Conservation (phyloP, 2,329 filamentous ascomycete species). For the Pseudogymnoascus sp. region DNA sequence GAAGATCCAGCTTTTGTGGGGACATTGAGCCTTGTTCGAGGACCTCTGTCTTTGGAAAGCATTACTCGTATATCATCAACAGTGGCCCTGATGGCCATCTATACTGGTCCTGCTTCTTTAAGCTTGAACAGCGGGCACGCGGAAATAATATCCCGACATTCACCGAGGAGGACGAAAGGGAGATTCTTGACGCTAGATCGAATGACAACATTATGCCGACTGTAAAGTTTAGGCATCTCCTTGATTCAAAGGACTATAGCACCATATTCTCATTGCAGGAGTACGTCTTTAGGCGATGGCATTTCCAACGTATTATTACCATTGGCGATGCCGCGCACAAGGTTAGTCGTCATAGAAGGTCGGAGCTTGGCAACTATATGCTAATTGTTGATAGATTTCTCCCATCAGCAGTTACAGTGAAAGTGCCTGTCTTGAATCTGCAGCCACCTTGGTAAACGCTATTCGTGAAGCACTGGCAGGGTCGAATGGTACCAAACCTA, state of each 20-base stretch:
- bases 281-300: constrained; percentile 34
- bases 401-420: not conserved
- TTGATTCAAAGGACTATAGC: constrained; percentile 14
- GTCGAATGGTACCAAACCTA: not conserved
- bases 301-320: constrained; percentile 32
- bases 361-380: not conserved
- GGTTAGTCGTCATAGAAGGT: constrained; percentile 19
- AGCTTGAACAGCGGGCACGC: constrained; percentile 19
- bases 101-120: constrained; percentile 21
- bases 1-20: constrained; percentile 12
- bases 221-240: constrained; percentile 27
- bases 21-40: constrained; percentile 10
- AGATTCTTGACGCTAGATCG: constrained; percentile 18
- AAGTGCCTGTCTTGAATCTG: not conserved
- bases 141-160: constrained; percentile 24
- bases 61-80: constrained; percentile 17
- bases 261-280: constrained; percentile 30
- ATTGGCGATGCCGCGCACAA: constrained; percentile 39
- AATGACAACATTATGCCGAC: constrained; percentile 20
- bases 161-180: constrained; percentile 24
- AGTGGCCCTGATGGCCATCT: constrained; percentile 17
- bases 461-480: not conserved
- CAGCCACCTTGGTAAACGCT: not conserved
- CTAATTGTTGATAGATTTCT: not conserved
- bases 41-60: constrained; percentile 12